A percentile compares a stretch with the other conserved stretches of the same genome.
These are phyloP conservation scores for Arachis stenosperma DNA, from an alignment of 306 rosid genomes.

Conservation along the genomic window DNA sequence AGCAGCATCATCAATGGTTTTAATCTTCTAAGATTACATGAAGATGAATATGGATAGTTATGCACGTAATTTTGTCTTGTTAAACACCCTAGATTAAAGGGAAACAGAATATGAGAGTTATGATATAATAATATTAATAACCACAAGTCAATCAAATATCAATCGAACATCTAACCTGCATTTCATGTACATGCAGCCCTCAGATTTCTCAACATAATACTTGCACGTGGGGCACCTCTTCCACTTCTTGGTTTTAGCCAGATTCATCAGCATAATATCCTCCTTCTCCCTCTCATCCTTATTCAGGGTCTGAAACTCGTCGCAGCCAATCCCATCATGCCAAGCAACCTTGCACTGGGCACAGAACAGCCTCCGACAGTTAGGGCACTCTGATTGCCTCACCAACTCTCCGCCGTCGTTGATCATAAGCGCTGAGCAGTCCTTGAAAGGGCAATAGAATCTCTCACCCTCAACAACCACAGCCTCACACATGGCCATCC, in stretches of 20 bases:
- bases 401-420: slow-evolving; percentile 38
- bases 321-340: slow-evolving; percentile 43
- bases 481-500: slow-evolving; percentile 47
- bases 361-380: slow-evolving; percentile 53
- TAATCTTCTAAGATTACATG: neutral
- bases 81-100: too few species aligned
- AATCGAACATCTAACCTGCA: slow-evolving; percentile 46
- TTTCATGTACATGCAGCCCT: slow-evolving; percentile 48
- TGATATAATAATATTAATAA: too few species aligned
- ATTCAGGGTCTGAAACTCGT: slow-evolving; percentile 46
- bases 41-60: too few species aligned
- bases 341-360: slow-evolving; percentile 52
- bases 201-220: slow-evolving; percentile 44
- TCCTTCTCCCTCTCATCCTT: slow-evolving; percentile 44
- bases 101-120: too few species aligned
- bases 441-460: slow-evolving; percentile 51
- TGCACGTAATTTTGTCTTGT: too few species aligned
- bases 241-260: slow-evolving; percentile 44
- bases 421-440: slow-evolving; percentile 49
- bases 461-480: slow-evolving; percentile 30
- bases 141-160: neutral
- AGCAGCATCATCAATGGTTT: neutral
- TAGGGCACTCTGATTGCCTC: slow-evolving; percentile 42
- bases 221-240: slow-evolving; percentile 47
- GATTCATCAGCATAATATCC: slow-evolving; percentile 50